These are phyloP conservation scores for Podaxis pistillaris DNA, from an alignment of 768 basidiomycete species.

Conservation along the genomic window DNA sequence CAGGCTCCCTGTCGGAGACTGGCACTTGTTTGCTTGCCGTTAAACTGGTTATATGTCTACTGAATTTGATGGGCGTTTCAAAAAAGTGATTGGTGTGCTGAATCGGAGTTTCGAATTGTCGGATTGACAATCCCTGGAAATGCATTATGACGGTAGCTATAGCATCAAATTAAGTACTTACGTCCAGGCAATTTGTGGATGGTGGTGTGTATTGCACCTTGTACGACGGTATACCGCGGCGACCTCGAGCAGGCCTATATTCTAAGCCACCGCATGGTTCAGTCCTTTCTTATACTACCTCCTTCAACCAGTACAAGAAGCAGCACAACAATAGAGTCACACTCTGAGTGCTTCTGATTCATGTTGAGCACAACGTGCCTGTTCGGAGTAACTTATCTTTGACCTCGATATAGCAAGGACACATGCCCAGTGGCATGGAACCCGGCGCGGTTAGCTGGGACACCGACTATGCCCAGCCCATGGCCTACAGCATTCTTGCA, in stretches of 20 bases:
- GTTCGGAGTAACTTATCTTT: not conserved
- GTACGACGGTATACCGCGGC: not conserved
- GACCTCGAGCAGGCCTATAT: not conserved
- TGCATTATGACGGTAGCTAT: constrained; percentile 1
- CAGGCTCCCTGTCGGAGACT: not conserved
- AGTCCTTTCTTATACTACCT: not conserved
- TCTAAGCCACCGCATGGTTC: not conserved
- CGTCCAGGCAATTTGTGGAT: not conserved
- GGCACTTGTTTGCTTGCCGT: not conserved
- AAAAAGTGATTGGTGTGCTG: constrained; percentile 3
- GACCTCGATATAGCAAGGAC: not conserved
- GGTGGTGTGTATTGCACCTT: not conserved
- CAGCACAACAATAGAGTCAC: not conserved
- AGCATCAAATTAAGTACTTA: not conserved
- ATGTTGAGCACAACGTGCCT: not conserved
- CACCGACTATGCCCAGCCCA: too few species aligned
- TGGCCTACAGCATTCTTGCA: not conserved
- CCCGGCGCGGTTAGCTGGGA: too few species aligned
- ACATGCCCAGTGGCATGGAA: not conserved
- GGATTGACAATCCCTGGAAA: not conserved
- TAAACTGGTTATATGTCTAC: not conserved
- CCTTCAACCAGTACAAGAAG: not conserved
- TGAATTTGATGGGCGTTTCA: constrained; percentile 7
- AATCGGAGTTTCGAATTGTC: not conserved
- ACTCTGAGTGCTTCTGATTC: not conserved